These are phyloP conservation scores for Fistulifera pelliculosa DNA, from an alignment of 108 stramenopile species.

Conservation along the genomic window DNA sequence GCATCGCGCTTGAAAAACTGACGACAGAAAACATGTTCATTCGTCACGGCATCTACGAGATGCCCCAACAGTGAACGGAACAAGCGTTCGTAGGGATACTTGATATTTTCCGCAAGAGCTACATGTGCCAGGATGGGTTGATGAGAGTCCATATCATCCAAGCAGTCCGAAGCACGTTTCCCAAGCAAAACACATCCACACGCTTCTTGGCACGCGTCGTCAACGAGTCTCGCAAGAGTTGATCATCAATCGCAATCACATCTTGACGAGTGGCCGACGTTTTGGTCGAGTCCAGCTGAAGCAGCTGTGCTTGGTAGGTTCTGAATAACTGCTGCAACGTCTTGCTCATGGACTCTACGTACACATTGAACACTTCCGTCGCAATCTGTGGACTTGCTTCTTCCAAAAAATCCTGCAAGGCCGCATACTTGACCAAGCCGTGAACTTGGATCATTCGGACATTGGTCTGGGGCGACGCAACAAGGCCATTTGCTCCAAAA, in stretches of 20 bases:
- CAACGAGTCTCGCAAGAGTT: slow-evolving; percentile 75
- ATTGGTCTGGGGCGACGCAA: slow-evolving; percentile 82
- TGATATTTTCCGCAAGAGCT: slow-evolving; percentile 67
- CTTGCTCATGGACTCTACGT: slow-evolving; percentile 92
- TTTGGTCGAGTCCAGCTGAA: slow-evolving; percentile 75
- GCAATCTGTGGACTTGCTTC: slow-evolving; percentile 84
- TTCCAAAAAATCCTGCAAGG: slow-evolving; percentile 83
- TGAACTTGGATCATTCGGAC: slow-evolving; percentile 94
- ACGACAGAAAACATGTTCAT: slow-evolving; percentile 91
- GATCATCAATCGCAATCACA: slow-evolving; percentile 93
- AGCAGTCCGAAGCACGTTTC: slow-evolving; percentile 45
- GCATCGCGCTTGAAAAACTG: slow-evolving; percentile 93
- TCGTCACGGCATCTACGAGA: slow-evolving; percentile 93
- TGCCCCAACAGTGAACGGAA: slow-evolving; percentile 90
- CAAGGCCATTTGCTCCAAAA: slow-evolving; percentile 75
- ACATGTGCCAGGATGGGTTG: slow-evolving; percentile 89
- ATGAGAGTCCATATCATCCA: slow-evolving; percentile 14
- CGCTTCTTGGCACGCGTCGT: slow-evolving; percentile 89
- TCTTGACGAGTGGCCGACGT: slow-evolving; percentile 82
- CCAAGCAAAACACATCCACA: slow-evolving; percentile 87
- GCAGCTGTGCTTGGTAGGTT: slow-evolving; percentile 91
- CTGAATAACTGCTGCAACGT: slow-evolving; percentile 88
- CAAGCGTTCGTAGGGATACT: slow-evolving; percentile 91
- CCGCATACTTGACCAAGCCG: slow-evolving; percentile 81
- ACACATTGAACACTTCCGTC: slow-evolving; percentile 81